These are phyloP conservation scores for Boletus pseudo-olivaceus DNA, from an alignment of 768 basidiomycete genomes.

Conservation along the genomic window DNA sequence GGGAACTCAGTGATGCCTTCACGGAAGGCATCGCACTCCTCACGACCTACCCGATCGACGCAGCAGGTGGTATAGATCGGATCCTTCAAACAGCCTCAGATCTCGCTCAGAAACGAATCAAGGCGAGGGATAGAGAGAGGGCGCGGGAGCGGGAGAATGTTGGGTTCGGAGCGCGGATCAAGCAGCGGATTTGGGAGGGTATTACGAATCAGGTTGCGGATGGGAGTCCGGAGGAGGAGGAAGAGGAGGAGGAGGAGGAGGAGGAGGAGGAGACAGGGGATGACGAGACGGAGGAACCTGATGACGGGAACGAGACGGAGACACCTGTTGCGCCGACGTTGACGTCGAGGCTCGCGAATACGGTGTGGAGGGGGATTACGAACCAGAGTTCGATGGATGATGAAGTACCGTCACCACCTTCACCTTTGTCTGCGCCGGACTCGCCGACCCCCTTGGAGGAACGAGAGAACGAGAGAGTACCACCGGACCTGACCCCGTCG, in stretches of 20 bases:
- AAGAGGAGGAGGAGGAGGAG: conserved; percentile 34
- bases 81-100: conserved; percentile 67
- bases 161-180: conserved; percentile 55
- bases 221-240: conserved; percentile 29
- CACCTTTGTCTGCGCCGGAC: conserved; percentile 31
- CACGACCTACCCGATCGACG: conserved; percentile 59
- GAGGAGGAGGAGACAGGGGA: conserved; percentile 33
- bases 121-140: conserved; percentile 31
- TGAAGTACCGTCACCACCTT: conserved; percentile 41
- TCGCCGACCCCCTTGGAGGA: conserved; percentile 25
- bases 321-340: conserved; percentile 36
- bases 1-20: conserved; percentile 62
- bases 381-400: conserved; percentile 73
- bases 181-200: conserved; percentile 63
- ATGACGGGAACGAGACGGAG: conserved; percentile 47
- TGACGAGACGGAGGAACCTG: conserved; percentile 25
- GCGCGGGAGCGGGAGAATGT: conserved; percentile 31
- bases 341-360: conserved; percentile 53
- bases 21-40: conserved; percentile 62
- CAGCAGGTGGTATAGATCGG: conserved; percentile 66
- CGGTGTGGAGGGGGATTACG: conserved; percentile 75
- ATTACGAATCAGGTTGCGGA: conserved; percentile 51
- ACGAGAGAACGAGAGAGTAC: conserved; percentile 11
- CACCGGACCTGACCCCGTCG: conserved; percentile 11
- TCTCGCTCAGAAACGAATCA: conserved; percentile 48